These are phyloP conservation scores for Pichia heedii DNA, from an alignment of 805 yeast genomes.

Conservation along the genomic window DNA sequence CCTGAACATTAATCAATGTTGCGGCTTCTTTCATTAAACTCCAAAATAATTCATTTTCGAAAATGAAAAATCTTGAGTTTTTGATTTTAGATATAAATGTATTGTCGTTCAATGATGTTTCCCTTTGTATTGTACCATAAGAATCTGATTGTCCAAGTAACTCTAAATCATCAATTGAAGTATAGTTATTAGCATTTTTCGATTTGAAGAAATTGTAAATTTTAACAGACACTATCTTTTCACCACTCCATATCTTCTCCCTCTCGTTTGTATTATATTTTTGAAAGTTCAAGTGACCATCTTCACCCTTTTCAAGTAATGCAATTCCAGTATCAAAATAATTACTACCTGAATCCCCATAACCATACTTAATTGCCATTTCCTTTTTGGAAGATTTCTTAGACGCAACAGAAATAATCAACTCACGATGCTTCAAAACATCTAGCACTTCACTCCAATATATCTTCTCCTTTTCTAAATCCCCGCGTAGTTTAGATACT, in stretches of 20 bases:
- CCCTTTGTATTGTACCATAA: neutral
- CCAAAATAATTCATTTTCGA: slow-evolving; percentile 83
- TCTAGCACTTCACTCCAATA: slow-evolving; percentile 54
- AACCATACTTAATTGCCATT: slow-evolving; percentile 77
- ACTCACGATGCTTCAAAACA: slow-evolving; percentile 44
- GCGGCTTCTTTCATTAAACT: slow-evolving; percentile 73
- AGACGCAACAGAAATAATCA: slow-evolving; percentile 46
- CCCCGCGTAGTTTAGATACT: slow-evolving; percentile 40
- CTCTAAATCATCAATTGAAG: slow-evolving; percentile 7
- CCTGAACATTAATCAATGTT: slow-evolving; percentile 57
- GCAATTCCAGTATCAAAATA: slow-evolving; percentile 73
- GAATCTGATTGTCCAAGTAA: slow-evolving; percentile 11
- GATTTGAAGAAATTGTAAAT: slow-evolving; percentile 25
- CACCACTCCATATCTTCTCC: slow-evolving; percentile 24
- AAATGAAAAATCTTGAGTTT: slow-evolving; percentile 62
- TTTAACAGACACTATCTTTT: slow-evolving; percentile 49
- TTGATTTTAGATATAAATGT: slow-evolving; percentile 46
- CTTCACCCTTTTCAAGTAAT: slow-evolving; percentile 40
- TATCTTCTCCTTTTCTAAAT: slow-evolving; percentile 48
- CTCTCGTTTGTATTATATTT: slow-evolving; percentile 26
- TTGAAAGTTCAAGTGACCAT: slow-evolving; percentile 37
- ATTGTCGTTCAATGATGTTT: slow-evolving; percentile 4
- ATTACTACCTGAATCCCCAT: slow-evolving; percentile 80
- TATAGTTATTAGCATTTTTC: neutral
- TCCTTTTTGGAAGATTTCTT: neutral